Evolutionary conservation across 306 rosid species (phyloP), one percentile per base, ranked within the genome.

Genomic region (Aeschynomene evenia): DNA sequence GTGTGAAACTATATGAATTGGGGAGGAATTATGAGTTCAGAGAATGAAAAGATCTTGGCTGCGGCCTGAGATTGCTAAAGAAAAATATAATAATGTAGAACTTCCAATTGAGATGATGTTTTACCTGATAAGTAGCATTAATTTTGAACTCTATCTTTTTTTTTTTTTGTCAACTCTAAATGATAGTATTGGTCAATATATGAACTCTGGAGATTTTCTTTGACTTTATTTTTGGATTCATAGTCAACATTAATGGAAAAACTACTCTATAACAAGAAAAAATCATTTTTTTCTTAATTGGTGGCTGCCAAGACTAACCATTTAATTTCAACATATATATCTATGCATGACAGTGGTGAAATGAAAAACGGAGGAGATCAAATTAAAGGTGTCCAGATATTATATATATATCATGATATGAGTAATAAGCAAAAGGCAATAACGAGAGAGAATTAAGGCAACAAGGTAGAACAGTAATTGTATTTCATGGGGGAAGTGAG

Each of bases 401-500:
- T n/a, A n/a, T n/a, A n/a, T n/a, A n/a, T n/a, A n/a, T n/a, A n/a
- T n/a, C n/a, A 70, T 20, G 55, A 52, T 66, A 24, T n/a, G 37
- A 45, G 19, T 29, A 29, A 8, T 39, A 16, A n/a, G 20, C 16
- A 49, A 36, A 57, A 57, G 49, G 34, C 63, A 73, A n/a, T 9
- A 36, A 29, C 45, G 24, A 55, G 70, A 63, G 70, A 63, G 69
- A 15, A 4, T 28, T 28, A 6, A 63, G 59, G 7, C 12, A 15
- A 10, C 18, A 56, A 8, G 34, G n/a, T 36, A n/a, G n/a, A n/a
- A n/a, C n/a, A n/a, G n/a, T n/a, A n/a, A n/a, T 31, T 57, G 36
- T 16, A 28, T 31, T 57, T 45, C 26, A 73, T 45, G 76, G 80
- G 80, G 75, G 80, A 76, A 62, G 57, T 74, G 83, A 68, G 13